A percentile compares a stretch with the other conserved stretches of the same genome.
phyloP scores from a whole-genome alignment of 2,329 filamentous ascomycete genomes.

The Erysiphe neolycopersici region DNA sequence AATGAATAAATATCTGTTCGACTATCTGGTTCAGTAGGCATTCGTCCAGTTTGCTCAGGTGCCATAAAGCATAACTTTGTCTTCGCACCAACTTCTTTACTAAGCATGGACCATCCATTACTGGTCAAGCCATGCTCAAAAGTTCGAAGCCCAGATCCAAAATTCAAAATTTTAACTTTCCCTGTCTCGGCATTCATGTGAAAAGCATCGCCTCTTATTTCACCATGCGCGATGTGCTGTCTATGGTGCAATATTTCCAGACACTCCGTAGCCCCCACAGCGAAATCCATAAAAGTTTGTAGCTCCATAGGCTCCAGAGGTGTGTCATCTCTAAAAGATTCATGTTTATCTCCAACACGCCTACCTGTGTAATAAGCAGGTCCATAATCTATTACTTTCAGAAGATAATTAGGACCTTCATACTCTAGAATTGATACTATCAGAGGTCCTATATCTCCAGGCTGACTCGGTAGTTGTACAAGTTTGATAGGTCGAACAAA shows the following conservation, averaged over 20 bases:
- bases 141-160: slow-evolving; percentile 61
- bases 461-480: slow-evolving; percentile 37
- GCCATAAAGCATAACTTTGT: slow-evolving; percentile 81
- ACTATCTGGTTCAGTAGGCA: slow-evolving; percentile 74
- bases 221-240: slow-evolving; percentile 65
- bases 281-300: slow-evolving; percentile 68
- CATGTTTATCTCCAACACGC: slow-evolving; percentile 21
- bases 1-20: slow-evolving; percentile 86
- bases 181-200: slow-evolving; percentile 52
- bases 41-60: slow-evolving; percentile 78
- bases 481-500: slow-evolving; percentile 62
- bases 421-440: slow-evolving; percentile 60
- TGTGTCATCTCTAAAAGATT: slow-evolving; percentile 11
- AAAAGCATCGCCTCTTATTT: slow-evolving; percentile 74
- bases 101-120: slow-evolving; percentile 62
- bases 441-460: slow-evolving; percentile 40
- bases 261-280: slow-evolving; percentile 64
- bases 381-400: slow-evolving; percentile 47
- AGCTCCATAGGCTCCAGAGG: slow-evolving; percentile 37
- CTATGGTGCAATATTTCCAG: slow-evolving; percentile 74
- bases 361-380: slow-evolving; percentile 39
- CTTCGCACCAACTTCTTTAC: slow-evolving; percentile 60
- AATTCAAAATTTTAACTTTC: slow-evolving; percentile 53
- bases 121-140: slow-evolving; percentile 77
- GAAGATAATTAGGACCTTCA: slow-evolving; percentile 46